A percentile compares a stretch with the other conserved stretches of the same genome.
These are phyloP conservation scores for Angomonas deanei DNA, from an alignment of 208 protist genomes.

Conservation along the genomic window DNA sequence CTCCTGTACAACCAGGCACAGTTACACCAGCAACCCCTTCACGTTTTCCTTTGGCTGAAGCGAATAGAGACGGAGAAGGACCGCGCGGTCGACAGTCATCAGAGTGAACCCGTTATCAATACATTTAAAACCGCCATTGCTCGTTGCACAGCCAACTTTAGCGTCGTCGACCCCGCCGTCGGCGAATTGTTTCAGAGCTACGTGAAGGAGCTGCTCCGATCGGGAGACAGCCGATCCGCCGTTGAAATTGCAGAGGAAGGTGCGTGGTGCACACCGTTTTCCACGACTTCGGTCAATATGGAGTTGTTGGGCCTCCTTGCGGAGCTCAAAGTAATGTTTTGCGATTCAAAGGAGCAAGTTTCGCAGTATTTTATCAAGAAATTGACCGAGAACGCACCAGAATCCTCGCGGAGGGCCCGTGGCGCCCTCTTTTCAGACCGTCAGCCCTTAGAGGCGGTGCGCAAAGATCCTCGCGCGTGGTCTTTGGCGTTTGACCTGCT, in stretches of 20 bases:
- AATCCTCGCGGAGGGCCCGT: conserved; percentile 2
- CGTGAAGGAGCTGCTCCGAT: conserved; percentile 37
- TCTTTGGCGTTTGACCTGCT: conserved; percentile 32
- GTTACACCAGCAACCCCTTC: conserved; percentile 34
- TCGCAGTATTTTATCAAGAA: conserved; percentile 11
- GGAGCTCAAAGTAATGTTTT: conserved; percentile 47
- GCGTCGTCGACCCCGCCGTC: conserved; percentile 35
- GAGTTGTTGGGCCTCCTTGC: conserved; percentile 52
- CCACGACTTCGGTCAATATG: conserved; percentile 39
- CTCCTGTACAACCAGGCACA: conserved; percentile 66
- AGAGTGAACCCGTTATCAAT: conserved; percentile 22
- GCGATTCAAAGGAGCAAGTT: background rate
- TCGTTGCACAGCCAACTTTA: conserved; percentile 49
- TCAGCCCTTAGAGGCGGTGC: background rate
- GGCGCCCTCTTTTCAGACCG: conserved; percentile 13
- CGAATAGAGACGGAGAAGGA: conserved; percentile 66
- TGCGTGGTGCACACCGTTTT: conserved; percentile 60
- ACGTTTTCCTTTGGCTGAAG: conserved; percentile 68
- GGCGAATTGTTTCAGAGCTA: conserved; percentile 56
- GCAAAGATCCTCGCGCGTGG: conserved; percentile 26
- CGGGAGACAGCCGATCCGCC: conserved; percentile 22
- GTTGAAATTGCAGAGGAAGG: conserved; percentile 38
- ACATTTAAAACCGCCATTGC: conserved; percentile 64
- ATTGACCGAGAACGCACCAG: conserved; percentile 5
- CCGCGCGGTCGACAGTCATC: conserved; percentile 9